Evolutionary conservation across 495 filamentous ascomycete genomes (phyloP).

Genomic region (Xylaria longipes): DNA sequence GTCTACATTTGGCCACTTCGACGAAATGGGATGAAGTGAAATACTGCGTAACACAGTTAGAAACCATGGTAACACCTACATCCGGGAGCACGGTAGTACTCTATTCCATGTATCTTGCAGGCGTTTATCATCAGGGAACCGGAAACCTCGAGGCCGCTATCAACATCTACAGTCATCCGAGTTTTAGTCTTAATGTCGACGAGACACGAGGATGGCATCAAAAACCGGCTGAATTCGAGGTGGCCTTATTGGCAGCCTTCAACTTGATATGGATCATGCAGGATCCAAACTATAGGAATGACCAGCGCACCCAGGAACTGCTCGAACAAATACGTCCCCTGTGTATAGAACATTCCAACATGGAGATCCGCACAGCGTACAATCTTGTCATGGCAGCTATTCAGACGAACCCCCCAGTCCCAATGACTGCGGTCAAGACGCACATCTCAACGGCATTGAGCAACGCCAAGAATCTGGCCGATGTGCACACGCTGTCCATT

Average conservation of each 20-base stretch:
- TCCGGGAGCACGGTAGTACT: conserved; percentile 42
- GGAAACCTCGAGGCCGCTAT: conserved; percentile 73
- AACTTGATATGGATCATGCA: conserved; percentile 86
- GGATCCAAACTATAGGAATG: conserved; percentile 58
- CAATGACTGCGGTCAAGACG: conserved; percentile 77
- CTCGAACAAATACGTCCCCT: conserved; percentile 71
- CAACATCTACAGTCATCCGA: conserved; percentile 64
- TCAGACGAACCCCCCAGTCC: conserved; percentile 55
- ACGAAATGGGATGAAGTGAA: conserved; percentile 55
- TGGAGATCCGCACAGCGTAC: conserved; percentile 77
- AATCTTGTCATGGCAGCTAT: conserved; percentile 76
- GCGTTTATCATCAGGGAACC: conserved; percentile 78
- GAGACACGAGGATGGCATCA: conserved; percentile 41
- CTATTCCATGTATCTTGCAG: conserved; percentile 71
- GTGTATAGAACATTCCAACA: conserved; percentile 70
- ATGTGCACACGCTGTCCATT: conserved; percentile 80
- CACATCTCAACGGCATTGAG: conserved; percentile 68
- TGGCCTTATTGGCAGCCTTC: conserved; percentile 77
- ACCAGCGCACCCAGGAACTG: conserved; percentile 57
- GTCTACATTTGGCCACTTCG: conserved; percentile 52
- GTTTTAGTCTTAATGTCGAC: conserved; percentile 57
- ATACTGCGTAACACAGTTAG: conserved; percentile 48
- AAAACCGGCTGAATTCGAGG: conserved; percentile 69
- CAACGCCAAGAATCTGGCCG: conserved; percentile 61
- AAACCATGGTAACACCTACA: conserved; percentile 40